Evolutionary conservation across 1,139 yeast species (phyloP).

Genomic region (Magnusiomyces suaveolens): DNA sequence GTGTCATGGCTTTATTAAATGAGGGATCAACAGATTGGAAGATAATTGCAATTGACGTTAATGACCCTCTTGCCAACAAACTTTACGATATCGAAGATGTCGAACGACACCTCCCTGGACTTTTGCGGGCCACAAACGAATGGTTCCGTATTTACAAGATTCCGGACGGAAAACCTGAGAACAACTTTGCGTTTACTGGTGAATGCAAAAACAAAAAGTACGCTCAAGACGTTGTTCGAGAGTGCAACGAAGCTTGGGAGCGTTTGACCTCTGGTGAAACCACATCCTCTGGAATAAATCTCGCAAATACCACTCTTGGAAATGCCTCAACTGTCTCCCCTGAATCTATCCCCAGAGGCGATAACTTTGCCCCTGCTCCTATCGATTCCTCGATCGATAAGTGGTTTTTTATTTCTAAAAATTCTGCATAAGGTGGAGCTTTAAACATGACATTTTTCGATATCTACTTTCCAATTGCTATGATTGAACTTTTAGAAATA

Average conservation of each 20-base stretch:
- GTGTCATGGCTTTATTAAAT: conserved; percentile 78
- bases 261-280: conserved; percentile 47
- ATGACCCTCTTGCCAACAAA: conserved; percentile 68
- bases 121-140: conserved; percentile 70
- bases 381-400: conserved; percentile 94
- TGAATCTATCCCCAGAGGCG: conserved; percentile 54
- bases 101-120: conserved; percentile 65
- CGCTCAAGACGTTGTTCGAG: conserved; percentile 61
- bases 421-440: too few relatives aligned
- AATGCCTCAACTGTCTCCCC: conserved; percentile 37
- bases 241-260: conserved; percentile 76
- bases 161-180: conserved; percentile 85
- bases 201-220: conserved; percentile 62
- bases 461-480: too few relatives aligned
- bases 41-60: conserved; percentile 62
- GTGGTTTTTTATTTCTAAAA: conserved; percentile 94
- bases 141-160: conserved; percentile 89
- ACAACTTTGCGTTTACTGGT: conserved; percentile 78
- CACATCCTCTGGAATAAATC: conserved; percentile 37
- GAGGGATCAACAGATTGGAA: conserved; percentile 96
- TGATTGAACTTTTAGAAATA: too few relatives aligned
- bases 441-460: too few relatives aligned
- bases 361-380: conserved; percentile 73
- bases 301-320: conserved; percentile 65
- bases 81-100: conserved; percentile 70